Evolutionary conservation across 2,329 filamentous ascomycete genomes (phyloP), one percentile per base, ranked within the genome.

Genomic region (Nothophoma quercina): DNA sequence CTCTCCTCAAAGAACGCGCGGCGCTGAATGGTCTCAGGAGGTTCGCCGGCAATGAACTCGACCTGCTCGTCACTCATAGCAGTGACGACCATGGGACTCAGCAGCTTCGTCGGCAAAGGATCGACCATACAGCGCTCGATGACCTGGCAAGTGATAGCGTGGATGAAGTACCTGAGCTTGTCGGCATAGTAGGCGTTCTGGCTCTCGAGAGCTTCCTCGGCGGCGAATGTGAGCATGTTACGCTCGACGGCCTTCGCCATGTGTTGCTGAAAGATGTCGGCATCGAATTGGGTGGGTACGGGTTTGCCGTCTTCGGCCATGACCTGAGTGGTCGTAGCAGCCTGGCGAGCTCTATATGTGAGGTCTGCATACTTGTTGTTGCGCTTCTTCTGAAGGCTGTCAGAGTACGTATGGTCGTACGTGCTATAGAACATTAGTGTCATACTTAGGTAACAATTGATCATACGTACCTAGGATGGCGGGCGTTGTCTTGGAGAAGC

Each of bases 391-490:
- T 51, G 48, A 10, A 40, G 7, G 5, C 3, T 34, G 19, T 39
- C 34, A 8, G 41, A 39, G 33, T 33, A 45, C 28, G 28, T 45
- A 9, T 78, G 67, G 33, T 83, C 82, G 54, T 84, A 84, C 0
- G 81, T 85, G 30, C 35, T 25, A 13, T 15, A 3, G 4, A 8
- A 9, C 4, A 8, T 28, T 19, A 29, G 38, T 15, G 8, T 8
- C 16, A 22, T 10, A 6, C 16, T n/a, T n/a, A n/a, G n/a, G n/a
- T n/a, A n/a, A n/a, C n/a, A n/a, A n/a, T n/a, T n/a, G n/a, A n/a
- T n/a, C n/a, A n/a, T n/a, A n/a, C 15, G 8, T 23, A 32, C 26
- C 83, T 81, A 0, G 80, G 80, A 57, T 83, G 78, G 0, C 72
- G 62, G 12, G 67, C 64, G 56, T 72, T 79, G 65, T 81, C 78